Conservation (phyloP, 306 rosid genomes). For the Cyclanthera cordifolia region DNA sequence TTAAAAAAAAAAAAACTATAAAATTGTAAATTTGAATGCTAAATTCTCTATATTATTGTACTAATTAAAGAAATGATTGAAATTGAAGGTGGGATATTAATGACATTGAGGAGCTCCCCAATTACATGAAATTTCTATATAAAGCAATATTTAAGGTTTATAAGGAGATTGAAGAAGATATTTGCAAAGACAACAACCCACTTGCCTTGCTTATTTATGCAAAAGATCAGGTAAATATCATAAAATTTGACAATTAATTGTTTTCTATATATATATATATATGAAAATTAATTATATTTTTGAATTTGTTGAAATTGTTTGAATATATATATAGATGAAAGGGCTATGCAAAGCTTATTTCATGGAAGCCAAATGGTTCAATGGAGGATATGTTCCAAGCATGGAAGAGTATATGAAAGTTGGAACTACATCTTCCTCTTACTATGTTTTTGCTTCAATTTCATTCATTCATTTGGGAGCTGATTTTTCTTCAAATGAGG, state of each 20-base stretch:
- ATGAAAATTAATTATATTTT: neutral
- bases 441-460: neutral
- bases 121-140: slow-evolving; percentile 5
- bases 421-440: neutral
- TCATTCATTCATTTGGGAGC: neutral
- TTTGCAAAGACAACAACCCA: neutral
- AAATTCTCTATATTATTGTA: no score
- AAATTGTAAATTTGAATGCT: no score
- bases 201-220: neutral
- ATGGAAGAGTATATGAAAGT: neutral
- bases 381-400: neutral
- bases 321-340: neutral
- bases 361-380: neutral
- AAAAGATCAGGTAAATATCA: slow-evolving; percentile 20
- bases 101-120: neutral
- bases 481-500: neutral
- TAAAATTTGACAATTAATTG: no score
- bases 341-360: neutral
- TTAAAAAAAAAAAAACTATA: no score
- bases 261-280: no score
- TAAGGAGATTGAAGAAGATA: slow-evolving; percentile 17
- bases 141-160: neutral
- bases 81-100: slow-evolving; percentile 22
- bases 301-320: neutral
- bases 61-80: no score